Evolutionary conservation across 805 yeast genomes (phyloP).

Genomic region (Kregervanrija pseudodelftensis): DNA sequence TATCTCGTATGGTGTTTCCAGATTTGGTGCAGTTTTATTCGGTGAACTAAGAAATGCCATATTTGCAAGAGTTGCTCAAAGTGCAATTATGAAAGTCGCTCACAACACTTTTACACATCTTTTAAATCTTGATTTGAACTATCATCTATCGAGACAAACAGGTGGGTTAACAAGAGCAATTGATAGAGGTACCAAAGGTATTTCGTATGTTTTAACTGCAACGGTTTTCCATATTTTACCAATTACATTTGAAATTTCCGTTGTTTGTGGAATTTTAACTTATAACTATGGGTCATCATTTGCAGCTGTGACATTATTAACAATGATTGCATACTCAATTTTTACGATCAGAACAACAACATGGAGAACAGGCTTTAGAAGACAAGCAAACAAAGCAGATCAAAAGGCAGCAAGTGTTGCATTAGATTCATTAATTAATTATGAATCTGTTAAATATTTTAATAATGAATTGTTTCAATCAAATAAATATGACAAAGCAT

Average conservation of each 20-base stretch:
- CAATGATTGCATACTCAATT: constrained; percentile 82
- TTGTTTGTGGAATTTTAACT: constrained; percentile 89
- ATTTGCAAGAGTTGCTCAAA: constrained; percentile 92
- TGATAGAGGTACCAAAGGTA: constrained; percentile 97
- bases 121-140: constrained; percentile 75
- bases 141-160: constrained; percentile 87
- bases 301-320: constrained; percentile 80
- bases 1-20: constrained; percentile 84
- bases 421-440: constrained; percentile 86
- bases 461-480: constrained; percentile 83
- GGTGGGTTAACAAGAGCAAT: constrained; percentile 96
- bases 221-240: constrained; percentile 98
- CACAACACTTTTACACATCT: constrained; percentile 79
- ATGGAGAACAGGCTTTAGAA: constrained; percentile 90
- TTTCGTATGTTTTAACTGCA: constrained; percentile 83
- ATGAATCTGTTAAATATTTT: constrained; percentile 90
- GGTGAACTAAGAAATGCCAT: constrained; percentile 95
- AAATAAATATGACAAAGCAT: constrained; percentile 67
- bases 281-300: constrained; percentile 85
- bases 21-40: constrained; percentile 90
- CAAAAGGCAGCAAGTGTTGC: constrained; percentile 95
- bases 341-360: constrained; percentile 91
- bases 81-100: constrained; percentile 87
- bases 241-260: constrained; percentile 81
- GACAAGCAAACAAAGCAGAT: constrained; percentile 87